Evolutionary conservation across 176 grass and related monocot species (phyloP), one percentile per base, ranked within the genome.

Genomic region (Coix lacrymajobi): DNA sequence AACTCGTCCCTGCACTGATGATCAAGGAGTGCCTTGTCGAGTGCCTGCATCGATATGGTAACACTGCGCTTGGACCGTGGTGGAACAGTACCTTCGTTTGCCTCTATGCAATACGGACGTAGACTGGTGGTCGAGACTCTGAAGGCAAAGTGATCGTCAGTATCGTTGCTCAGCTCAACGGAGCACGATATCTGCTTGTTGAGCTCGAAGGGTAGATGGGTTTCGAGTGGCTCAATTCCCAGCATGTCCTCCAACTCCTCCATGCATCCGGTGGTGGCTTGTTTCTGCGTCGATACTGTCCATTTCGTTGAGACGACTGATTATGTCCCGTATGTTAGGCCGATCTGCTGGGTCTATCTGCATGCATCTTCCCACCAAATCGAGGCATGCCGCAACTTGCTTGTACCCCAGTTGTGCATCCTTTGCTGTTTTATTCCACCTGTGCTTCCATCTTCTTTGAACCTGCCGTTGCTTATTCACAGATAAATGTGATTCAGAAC

Each of bases 231-330:
- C 25, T 30, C 25, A 62, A 62, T 1, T 14, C 58, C 58, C 25
- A 62, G 25, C 58, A 62, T 24, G 52, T 62, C 57, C 12, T 60
- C 10, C 13, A 57, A 8, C 33, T 66, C 25, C 33, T 66, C 25
- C 0, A 41, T 8, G 37, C 63, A 37, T 36, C 41, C 56, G 20
- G 37, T 54, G 56, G 58, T 37, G 15, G 12, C 11, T 61, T 8
- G 29, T 19, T 0, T 8, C 0, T 4, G 3, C 72, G 1, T 28
- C 0, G 0, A 0, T 40, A 0, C 12, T 29, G 4, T 62, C 56
- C 1, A 62, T 15, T 43, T 77, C 2, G 13, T 39, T 25, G 51
- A 76, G 51, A 22, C 11, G 16, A 62, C 24, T 11, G 14, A 77
- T n/a, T 41, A 77, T 62, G 6, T 62, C n/a, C 8, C 7, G 5